A percentile compares a stretch with the other conserved stretches of the same genome.
Conservation (phyloP, 1,284 basidiomycete species). For the Malassezia yamatoensis region DNA sequence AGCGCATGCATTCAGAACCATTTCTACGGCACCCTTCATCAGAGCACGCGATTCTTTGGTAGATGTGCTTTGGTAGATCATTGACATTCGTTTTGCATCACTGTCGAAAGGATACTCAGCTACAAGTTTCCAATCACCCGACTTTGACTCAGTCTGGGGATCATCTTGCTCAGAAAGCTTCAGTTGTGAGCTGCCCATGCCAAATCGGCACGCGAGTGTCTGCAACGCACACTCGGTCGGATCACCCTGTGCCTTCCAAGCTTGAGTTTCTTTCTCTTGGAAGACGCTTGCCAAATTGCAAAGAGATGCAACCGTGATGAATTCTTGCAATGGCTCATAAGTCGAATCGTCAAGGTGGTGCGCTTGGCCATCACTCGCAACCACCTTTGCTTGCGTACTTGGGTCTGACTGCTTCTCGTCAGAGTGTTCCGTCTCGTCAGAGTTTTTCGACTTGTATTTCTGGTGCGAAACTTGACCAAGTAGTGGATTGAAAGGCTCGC, state of each 20-base stretch:
- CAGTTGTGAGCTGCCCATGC: slow-evolving; percentile 29
- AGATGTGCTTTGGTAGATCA: slow-evolving; percentile 49
- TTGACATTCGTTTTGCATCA: slow-evolving; percentile 47
- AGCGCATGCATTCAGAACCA: slow-evolving; percentile 36
- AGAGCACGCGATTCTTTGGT: slow-evolving; percentile 31
- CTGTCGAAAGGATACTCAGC: slow-evolving; percentile 50
- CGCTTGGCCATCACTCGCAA: slow-evolving; percentile 31
- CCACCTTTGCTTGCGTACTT: slow-evolving; percentile 48
- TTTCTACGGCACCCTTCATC: slow-evolving; percentile 47
- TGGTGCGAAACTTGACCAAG: slow-evolving; percentile 48
- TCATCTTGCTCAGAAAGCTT: slow-evolving; percentile 21
- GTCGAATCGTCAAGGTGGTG: slow-evolving; percentile 27
- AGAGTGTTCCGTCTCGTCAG: slow-evolving; percentile 8
- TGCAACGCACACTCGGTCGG: slow-evolving; percentile 59
- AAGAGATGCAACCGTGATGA: slow-evolving; percentile 42
- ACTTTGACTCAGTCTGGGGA: slow-evolving; percentile 18
- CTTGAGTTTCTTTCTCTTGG: slow-evolving; percentile 39
- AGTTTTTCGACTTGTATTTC: too few relatives aligned
- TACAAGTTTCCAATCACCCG: slow-evolving; percentile 46
- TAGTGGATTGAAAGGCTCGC: slow-evolving; percentile 44
- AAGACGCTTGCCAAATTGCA: slow-evolving; percentile 47
- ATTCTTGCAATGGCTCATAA: slow-evolving; percentile 23
- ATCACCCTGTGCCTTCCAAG: slow-evolving; percentile 61
- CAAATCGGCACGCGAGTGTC: slow-evolving; percentile 55
- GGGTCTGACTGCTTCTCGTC: slow-evolving; percentile 24